These are phyloP conservation scores for Auxenochlorella pyrenoidosa DNA, from an alignment of 139 green algal species.

Conservation along the genomic window DNA sequence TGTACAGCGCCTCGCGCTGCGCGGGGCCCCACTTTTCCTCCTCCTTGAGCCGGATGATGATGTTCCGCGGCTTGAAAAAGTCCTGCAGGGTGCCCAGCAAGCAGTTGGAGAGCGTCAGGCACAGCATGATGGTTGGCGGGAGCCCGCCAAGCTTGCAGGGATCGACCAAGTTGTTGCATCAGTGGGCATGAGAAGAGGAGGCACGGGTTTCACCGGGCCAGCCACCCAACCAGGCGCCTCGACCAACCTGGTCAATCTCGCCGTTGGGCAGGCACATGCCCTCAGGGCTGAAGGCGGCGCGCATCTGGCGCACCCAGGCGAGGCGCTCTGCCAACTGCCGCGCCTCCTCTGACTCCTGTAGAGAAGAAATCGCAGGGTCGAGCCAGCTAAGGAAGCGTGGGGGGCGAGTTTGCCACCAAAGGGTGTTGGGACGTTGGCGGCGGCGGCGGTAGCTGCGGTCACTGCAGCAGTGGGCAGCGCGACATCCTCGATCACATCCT, in stretches of 20 bases:
- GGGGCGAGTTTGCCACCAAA: not conserved
- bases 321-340: conserved; percentile 35
- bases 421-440: not conserved
- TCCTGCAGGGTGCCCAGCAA: conserved; percentile 26
- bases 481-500: not conserved
- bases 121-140: too few relatives aligned
- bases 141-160: too few relatives aligned
- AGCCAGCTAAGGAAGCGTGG: too few relatives aligned
- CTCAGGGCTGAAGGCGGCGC: conserved; percentile 66
- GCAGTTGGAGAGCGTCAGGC: too few relatives aligned
- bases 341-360: not conserved
- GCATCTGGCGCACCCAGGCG: conserved; percentile 67
- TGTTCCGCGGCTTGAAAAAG: conserved; percentile 81
- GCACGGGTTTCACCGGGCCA: too few relatives aligned
- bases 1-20: conserved; percentile 67
- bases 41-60: conserved; percentile 59
- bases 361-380: not conserved
- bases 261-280: conserved; percentile 74
- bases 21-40: conserved; percentile 69
- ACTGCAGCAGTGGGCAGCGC: not conserved
- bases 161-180: too few relatives aligned
- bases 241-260: conserved; percentile 67
- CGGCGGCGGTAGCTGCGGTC: not conserved
- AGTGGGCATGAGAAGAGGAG: too few relatives aligned
- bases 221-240: too few relatives aligned